Evolutionary conservation across 2,329 filamentous ascomycete genomes (phyloP).

Genomic region (Xylariaceae sp.): DNA sequence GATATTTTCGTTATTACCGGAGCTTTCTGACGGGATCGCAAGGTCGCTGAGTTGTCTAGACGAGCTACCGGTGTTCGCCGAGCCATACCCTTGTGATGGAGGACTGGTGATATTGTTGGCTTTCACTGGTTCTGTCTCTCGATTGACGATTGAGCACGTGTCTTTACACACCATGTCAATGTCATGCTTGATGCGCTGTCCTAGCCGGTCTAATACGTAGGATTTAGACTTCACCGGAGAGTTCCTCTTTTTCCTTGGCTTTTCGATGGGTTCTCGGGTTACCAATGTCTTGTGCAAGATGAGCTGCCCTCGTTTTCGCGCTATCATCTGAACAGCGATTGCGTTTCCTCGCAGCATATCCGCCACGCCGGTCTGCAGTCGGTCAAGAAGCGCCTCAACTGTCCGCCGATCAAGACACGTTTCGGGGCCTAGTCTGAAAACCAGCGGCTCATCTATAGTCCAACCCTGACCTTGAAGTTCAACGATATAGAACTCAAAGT

Average conservation of each 20-base stretch:
- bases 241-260: constrained; percentile 33
- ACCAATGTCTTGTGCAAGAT: constrained; percentile 48
- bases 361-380: constrained; percentile 48
- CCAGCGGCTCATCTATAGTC: constrained; percentile 44
- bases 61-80: constrained; percentile 5
- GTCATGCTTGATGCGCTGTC: constrained; percentile 44
- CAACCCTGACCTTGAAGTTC: constrained; percentile 46
- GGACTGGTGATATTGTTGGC: constrained; percentile 1
- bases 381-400: constrained; percentile 47
- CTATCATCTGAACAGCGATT: constrained; percentile 44
- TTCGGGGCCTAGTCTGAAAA: constrained; percentile 41
- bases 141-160: constrained; percentile 44
- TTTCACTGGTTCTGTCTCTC: constrained; percentile 21
- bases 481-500: constrained; percentile 46
- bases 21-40: neutral
- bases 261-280: constrained; percentile 36
- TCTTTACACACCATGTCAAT: constrained; percentile 49
- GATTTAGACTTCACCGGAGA: constrained; percentile 36
- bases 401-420: constrained; percentile 42
- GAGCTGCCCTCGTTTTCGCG: constrained; percentile 51
- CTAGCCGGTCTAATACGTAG: constrained; percentile 41
- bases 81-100: constrained; percentile 4
- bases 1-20: neutral
- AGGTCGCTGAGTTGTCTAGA: constrained; percentile 8
- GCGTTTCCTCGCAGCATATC: constrained; percentile 47